Base-by-base conservation (phyloP, 2,329 filamentous ascomycete species). In the Fusarium zealandicum region DNA sequence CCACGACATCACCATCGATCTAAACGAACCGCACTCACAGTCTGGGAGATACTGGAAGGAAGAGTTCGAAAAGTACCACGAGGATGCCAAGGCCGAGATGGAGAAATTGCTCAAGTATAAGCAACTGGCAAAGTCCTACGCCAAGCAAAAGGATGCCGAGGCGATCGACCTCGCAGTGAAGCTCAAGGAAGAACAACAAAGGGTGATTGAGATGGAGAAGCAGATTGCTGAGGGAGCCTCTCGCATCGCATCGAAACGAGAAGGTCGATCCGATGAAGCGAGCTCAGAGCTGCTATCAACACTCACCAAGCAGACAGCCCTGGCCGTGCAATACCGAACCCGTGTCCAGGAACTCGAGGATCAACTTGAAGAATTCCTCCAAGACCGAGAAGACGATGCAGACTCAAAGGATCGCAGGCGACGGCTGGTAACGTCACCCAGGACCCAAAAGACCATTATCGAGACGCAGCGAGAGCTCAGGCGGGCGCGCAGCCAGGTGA, bases 11-110 rank as follows among this genome's bases (percentile, higher is more conserved):
- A 91, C 89, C 0, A 74, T 87, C 40, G 89, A 92, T 65, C 75
- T 91, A 41, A 88, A 88, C 58, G 86, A 90, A 65, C 90, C 90
- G 6, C 83, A 86, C 59, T 91, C 89, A 2, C 83, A 88, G 54
- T 92, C 89, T 4, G 90, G 89, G 6, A 86, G 83, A 65, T 92
- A 90, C 73, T 93, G 90, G 90, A 93, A 93, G 73, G 81, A 84
- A 18, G 84, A 92, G 68, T 93, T 90, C 65, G 82, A 90, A 62
- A 82, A 80, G 48, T 93, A 93, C 67, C 86, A 90, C 41, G 80
- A 84, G 37, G 88, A 89, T 58, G 90, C 89, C 59, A 85, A 85
- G 70, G 81, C 80, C 36, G 88, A 93, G 72, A 87, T 92, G 79
- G 86, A 87, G 75, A 90, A 89, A 75, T 79, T 93, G 68, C 82